Conservation (phyloP, 2,329 filamentous ascomycete species). For the Microthyrium microscopicum region DNA sequence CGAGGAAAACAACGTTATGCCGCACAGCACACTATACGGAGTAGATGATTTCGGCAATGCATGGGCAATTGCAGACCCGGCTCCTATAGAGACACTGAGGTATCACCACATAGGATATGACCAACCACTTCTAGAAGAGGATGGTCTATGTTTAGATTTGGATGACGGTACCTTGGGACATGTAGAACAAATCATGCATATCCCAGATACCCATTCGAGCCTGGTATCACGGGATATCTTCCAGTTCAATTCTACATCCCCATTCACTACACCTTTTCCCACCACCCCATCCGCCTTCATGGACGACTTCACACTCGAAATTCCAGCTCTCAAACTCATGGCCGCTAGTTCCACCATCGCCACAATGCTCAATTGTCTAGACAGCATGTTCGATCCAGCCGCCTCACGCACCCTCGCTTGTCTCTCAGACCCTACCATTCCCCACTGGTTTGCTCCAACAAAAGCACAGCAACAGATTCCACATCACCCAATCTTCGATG, state of each 20-base stretch:
- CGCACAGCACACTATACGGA: too few relatives aligned
- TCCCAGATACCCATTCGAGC: too few relatives aligned
- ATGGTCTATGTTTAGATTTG: slow-evolving; percentile 1
- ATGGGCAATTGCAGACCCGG: too few relatives aligned
- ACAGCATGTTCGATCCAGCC: slow-evolving; percentile 29
- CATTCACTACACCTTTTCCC: slow-evolving; percentile 1
- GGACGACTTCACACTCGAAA: slow-evolving; percentile 33
- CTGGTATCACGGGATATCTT: not conserved
- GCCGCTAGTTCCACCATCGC: slow-evolving; percentile 32
- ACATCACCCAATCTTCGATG: slow-evolving; percentile 38
- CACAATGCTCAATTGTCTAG: slow-evolving; percentile 26
- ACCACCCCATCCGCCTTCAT: slow-evolving; percentile 14
- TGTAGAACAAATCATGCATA: too few relatives aligned
- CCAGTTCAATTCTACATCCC: not conserved
- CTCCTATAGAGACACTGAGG: too few relatives aligned
- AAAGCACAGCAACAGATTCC: slow-evolving; percentile 28
- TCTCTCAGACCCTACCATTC: slow-evolving; percentile 24
- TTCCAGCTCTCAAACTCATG: slow-evolving; percentile 33
- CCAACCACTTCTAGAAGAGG: not conserved
- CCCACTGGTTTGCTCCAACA: slow-evolving; percentile 33
- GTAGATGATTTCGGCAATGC: too few relatives aligned
- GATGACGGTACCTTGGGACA: not conserved
- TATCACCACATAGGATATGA: too few relatives aligned
- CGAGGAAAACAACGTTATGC: too few relatives aligned
- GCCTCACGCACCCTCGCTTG: slow-evolving; percentile 31